Base-by-base conservation (phyloP, 2,329 filamentous ascomycete species). In the Acarospora socialis region DNA sequence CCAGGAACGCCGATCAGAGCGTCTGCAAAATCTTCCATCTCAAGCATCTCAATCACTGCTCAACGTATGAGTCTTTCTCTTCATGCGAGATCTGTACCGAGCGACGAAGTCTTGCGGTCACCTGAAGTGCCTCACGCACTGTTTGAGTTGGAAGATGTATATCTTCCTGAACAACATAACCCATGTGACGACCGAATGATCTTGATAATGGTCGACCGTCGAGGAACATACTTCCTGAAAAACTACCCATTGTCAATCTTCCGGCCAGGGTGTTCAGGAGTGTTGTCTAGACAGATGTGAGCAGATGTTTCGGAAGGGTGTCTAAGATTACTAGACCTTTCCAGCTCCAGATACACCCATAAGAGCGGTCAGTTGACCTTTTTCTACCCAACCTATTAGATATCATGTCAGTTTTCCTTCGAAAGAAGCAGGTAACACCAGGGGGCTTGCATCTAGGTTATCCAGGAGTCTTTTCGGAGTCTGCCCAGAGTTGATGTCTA, bases 321-420 rank as follows among this genome's bases (percentile, higher is more conserved):
- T n/a, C n/a, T n/a, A n/a, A n/a, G n/a, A n/a, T n/a, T n/a, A n/a
- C n/a, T n/a, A n/a, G n/a, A n/a, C n/a, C n/a, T 94, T 94, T 36
- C 86, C 86, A n/a, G 86, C 86, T 43, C 86, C 84, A 19, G 79
- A 84, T 5, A 86, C 81, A 59, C 83, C 68, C 43, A 29, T 39
- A 29, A 14, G 36, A 22, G 82, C 84, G 8, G 84, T 93, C 33
- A 92, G 55, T 10, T 82, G 92, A 37, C 86, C 86, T 3, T 86
- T 86, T 56, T 92, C 90, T 37, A 94, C 83, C 81, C 82, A 94
- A 21, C 86, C 86, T n/a, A n/a, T n/a, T n/a, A n/a, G n/a, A n/a
- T n/a, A n/a, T n/a, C n/a, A n/a, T n/a, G n/a, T n/a, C n/a, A n/a
- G n/a, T n/a, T n/a, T n/a, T n/a, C n/a, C n/a, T n/a, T n/a, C n/a